Evolutionary conservation across 768 basidiomycete species (phyloP).

Genomic region (Auriscalpium vulgare): DNA sequence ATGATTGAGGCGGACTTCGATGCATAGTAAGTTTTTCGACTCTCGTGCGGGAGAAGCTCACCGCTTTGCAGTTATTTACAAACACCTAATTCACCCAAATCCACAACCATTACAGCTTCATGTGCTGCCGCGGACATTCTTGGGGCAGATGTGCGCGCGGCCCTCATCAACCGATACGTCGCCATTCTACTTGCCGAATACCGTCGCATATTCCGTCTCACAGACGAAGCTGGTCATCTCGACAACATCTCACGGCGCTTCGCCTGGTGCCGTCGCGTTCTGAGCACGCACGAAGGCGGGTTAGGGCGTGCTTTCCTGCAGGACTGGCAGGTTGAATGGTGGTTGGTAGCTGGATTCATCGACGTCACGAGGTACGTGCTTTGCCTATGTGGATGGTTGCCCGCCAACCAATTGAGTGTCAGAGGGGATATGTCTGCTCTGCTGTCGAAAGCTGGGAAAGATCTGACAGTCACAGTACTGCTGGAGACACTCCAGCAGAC

Average conservation of each 20-base stretch:
- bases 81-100: constrained; percentile 47
- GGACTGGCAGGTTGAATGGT: constrained; percentile 81
- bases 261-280: constrained; percentile 86
- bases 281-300: constrained; percentile 84
- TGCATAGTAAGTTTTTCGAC: constrained; percentile 59
- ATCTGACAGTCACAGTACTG: constrained; percentile 67
- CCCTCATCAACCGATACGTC: constrained; percentile 84
- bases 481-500: constrained; percentile 84
- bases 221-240: constrained; percentile 92
- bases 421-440: constrained; percentile 83
- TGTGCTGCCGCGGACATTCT: constrained; percentile 87
- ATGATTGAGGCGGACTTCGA: constrained; percentile 90
- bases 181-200: constrained; percentile 91
- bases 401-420: background rate
- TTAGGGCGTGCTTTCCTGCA: constrained; percentile 76
- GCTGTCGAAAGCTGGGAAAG: constrained; percentile 68
- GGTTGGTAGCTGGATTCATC: constrained; percentile 77
- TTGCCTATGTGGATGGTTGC: background rate
- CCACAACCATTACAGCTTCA: constrained; percentile 65
- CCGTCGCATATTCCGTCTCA: constrained; percentile 86
- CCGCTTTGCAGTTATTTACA: constrained; percentile 61
- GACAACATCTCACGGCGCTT: constrained; percentile 92
- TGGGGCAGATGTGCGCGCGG: constrained; percentile 72
- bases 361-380: constrained; percentile 73
- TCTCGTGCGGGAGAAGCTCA: background rate